Evolutionary conservation across 1,139 yeast genomes (phyloP).

Genomic region (Ogataea hybrid): DNA sequence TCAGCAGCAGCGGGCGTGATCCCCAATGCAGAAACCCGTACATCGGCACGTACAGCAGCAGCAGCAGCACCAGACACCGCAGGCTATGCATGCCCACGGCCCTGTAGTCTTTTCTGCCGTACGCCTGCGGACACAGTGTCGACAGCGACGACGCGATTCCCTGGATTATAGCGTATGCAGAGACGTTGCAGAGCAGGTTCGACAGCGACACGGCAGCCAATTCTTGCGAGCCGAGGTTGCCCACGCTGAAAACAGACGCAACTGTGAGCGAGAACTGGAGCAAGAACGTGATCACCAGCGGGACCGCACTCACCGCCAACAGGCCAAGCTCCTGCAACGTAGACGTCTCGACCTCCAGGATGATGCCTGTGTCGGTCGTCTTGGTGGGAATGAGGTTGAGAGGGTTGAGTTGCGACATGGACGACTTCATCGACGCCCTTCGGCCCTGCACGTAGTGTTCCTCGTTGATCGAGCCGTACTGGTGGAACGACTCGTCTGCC

Average conservation of each 20-base stretch:
- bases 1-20: constrained; percentile 44
- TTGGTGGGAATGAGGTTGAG: constrained; percentile 22
- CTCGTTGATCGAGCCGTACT: constrained; percentile 26
- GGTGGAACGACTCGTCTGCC: constrained; percentile 13
- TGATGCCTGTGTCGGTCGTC: constrained; percentile 23
- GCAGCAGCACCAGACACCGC: constrained; percentile 60
- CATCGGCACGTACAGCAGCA: constrained; percentile 56
- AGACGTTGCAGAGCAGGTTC: constrained; percentile 73
- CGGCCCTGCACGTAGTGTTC: constrained; percentile 26
- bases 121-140: constrained; percentile 76
- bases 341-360: constrained; percentile 48
- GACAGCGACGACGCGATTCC: constrained; percentile 75
- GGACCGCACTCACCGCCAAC: constrained; percentile 49
- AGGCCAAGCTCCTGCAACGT: constrained; percentile 42
- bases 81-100: constrained; percentile 65
- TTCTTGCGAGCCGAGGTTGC: constrained; percentile 77
- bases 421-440: constrained; percentile 28
- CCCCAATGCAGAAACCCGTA: constrained; percentile 55
- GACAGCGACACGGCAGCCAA: constrained; percentile 72
- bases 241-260: constrained; percentile 81
- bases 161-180: constrained; percentile 70
- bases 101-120: constrained; percentile 60
- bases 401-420: constrained; percentile 15
- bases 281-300: constrained; percentile 69
- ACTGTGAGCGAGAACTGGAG: constrained; percentile 81